A percentile compares a stretch with the other conserved stretches of the same genome.
phyloP scores from a whole-genome alignment of 2,329 filamentous ascomycete species.

The Fusarium papillatum region DNA sequence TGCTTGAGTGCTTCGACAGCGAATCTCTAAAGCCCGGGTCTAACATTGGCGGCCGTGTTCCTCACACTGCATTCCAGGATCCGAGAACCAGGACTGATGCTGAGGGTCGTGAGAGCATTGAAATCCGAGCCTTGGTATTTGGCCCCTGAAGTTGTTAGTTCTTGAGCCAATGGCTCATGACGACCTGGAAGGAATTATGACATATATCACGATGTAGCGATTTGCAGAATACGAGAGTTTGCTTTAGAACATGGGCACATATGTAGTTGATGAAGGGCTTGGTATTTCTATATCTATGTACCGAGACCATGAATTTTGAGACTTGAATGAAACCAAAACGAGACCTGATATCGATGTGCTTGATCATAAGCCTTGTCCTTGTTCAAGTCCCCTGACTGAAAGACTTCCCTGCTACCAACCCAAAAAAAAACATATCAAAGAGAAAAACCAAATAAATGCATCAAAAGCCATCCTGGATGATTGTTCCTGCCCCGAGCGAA shows the following conservation, averaged over 20 bases:
- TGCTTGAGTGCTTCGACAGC: constrained; percentile 86
- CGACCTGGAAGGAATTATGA: background rate
- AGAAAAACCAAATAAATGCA: constrained; percentile 19
- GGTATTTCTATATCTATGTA: constrained; percentile 40
- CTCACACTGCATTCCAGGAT: constrained; percentile 86
- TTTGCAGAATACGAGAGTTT: background rate
- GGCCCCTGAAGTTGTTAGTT: constrained; percentile 60
- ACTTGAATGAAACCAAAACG: constrained; percentile 22
- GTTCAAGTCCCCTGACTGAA: constrained; percentile 7
- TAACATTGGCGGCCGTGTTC: constrained; percentile 68
- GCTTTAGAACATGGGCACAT: background rate
- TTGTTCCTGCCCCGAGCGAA: constrained; percentile 6
- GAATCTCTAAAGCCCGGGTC: constrained; percentile 64
- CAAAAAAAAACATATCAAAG: constrained; percentile 11
- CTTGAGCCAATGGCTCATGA: background rate
- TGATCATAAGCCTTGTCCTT: constrained; percentile 3
- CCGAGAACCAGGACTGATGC: constrained; percentile 78
- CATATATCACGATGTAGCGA: background rate
- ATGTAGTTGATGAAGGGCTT: constrained; percentile 20
- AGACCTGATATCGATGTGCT: constrained; percentile 3
- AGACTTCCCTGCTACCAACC: constrained; percentile 17
- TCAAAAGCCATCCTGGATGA: constrained; percentile 9
- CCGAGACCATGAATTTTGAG: constrained; percentile 17
- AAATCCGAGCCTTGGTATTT: constrained; percentile 89
- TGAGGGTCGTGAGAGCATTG: constrained; percentile 86